phyloP scores from a whole-genome alignment of 176 grass and related monocot species.

The Musa acuminata region DNA sequence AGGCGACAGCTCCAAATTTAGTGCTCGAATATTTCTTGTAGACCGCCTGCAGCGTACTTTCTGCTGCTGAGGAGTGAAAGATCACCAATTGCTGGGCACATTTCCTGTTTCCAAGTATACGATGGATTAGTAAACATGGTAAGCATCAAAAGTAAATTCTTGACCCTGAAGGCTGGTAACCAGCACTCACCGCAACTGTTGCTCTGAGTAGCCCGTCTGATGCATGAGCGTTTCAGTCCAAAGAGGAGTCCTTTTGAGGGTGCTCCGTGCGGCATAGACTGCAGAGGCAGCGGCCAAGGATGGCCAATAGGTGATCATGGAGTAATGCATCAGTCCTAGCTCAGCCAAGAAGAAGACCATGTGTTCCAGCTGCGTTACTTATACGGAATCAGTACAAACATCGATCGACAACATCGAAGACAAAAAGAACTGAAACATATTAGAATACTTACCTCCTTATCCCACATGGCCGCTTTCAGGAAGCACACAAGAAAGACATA shows the following conservation, averaged over 20 bases:
- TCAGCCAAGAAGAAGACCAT: constrained; percentile 72
- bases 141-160: background rate
- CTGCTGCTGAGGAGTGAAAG: constrained; percentile 23
- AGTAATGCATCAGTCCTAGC: constrained; percentile 47
- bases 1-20: constrained; percentile 32
- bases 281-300: constrained; percentile 13
- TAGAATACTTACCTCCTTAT: constrained; percentile 31
- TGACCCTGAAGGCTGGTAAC: too few species aligned
- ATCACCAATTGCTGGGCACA: constrained; percentile 32
- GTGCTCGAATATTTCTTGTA: constrained; percentile 41
- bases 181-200: constrained; percentile 33
- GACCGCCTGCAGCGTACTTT: constrained; percentile 35
- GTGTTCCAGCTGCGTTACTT: background rate
- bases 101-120: constrained; percentile 20
- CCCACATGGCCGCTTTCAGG: constrained; percentile 41
- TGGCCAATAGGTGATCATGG: constrained; percentile 36
- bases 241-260: constrained; percentile 23
- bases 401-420: background rate
- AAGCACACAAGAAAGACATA: constrained; percentile 63
- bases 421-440: background rate
- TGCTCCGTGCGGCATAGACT: constrained; percentile 30
- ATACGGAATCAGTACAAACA: background rate
- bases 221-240: constrained; percentile 37
- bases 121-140: background rate
- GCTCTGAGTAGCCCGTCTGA: constrained; percentile 35